phyloP scores from a whole-genome alignment of 2,329 filamentous ascomycete genomes.

The Aspergillus pseudoglaucus region DNA sequence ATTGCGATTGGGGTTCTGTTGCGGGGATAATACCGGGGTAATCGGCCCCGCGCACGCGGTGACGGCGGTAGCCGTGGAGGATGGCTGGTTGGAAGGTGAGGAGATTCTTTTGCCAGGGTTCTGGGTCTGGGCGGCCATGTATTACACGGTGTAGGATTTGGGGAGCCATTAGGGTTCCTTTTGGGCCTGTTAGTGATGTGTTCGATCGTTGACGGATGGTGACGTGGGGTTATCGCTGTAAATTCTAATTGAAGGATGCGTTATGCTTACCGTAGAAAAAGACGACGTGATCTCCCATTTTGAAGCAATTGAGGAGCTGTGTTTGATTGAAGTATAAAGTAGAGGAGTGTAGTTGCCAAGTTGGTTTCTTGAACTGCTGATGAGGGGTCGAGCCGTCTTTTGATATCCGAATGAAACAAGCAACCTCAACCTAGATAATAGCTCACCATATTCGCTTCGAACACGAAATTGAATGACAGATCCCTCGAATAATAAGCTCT shows the following conservation, averaged over 20 bases:
- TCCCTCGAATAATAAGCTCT: background rate
- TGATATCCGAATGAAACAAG: too few relatives aligned
- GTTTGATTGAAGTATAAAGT: too few relatives aligned
- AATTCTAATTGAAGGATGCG: too few relatives aligned
- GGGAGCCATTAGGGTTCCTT: slow-evolving; percentile 68
- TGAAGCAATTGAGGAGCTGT: background rate
- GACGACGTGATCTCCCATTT: slow-evolving; percentile 46
- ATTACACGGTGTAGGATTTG: slow-evolving; percentile 81
- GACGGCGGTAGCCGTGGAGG: slow-evolving; percentile 65
- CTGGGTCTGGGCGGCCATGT: slow-evolving; percentile 53
- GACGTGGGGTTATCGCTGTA: background rate
- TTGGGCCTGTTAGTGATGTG: background rate
- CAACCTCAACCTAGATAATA: too few relatives aligned
- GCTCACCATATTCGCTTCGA: too few relatives aligned
- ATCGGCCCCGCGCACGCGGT: slow-evolving; percentile 62
- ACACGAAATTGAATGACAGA: too few relatives aligned
- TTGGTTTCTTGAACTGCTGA: background rate
- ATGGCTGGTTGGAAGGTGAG: slow-evolving; percentile 67
- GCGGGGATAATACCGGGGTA: slow-evolving; percentile 68
- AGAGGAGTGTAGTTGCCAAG: too few relatives aligned
- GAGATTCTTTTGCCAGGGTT: slow-evolving; percentile 45
- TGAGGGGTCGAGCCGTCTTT: background rate
- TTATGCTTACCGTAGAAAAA: slow-evolving; percentile 56
- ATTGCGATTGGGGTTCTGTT: background rate
- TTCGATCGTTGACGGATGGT: background rate